Percentiles rank a stretch among this genome's conserved stretches.
These are phyloP conservation scores for Obelidium mucronatum DNA, from an alignment of 192 early-diverging fungal species.

Conservation along the genomic window DNA sequence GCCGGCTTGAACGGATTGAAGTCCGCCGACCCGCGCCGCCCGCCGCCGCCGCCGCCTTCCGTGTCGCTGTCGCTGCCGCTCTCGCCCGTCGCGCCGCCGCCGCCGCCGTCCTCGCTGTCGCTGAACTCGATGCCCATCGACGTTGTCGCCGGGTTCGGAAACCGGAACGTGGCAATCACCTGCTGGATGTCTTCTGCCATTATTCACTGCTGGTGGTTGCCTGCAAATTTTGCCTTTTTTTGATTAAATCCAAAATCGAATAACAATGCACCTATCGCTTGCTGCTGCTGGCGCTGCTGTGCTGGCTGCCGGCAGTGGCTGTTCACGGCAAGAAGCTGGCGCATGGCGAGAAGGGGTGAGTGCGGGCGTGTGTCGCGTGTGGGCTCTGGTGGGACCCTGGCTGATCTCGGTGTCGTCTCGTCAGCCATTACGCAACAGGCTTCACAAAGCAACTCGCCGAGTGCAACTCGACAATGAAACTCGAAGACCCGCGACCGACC, in stretches of 20 bases:
- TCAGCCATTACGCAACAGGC: neutral
- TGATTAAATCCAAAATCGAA: too few relatives aligned
- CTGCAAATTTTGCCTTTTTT: too few relatives aligned
- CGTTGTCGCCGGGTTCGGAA: conserved; percentile 31
- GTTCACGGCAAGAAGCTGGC: too few relatives aligned
- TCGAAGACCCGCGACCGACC: neutral
- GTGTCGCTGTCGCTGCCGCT: neutral
- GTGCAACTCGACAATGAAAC: conserved; percentile 1
- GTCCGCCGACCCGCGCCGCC: neutral
- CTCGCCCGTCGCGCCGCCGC: neutral
- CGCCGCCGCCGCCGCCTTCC: neutral
- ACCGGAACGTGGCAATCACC: conserved; percentile 16
- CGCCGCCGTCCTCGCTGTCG: conserved; percentile 1
- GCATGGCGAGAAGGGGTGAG: too few relatives aligned
- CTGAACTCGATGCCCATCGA: conserved; percentile 27
- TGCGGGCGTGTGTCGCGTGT: too few relatives aligned
- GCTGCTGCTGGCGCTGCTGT: too few relatives aligned
- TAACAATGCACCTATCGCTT: too few relatives aligned
- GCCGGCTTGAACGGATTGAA: conserved; percentile 29
- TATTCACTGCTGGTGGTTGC: neutral
- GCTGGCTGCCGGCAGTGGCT: too few relatives aligned
- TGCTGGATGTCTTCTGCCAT: neutral
- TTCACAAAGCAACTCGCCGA: neutral
- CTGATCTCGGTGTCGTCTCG: neutral
- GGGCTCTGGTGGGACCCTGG: too few relatives aligned